phyloP scores from a whole-genome alignment of 768 basidiomycete species.

The Naematelia encephala region DNA sequence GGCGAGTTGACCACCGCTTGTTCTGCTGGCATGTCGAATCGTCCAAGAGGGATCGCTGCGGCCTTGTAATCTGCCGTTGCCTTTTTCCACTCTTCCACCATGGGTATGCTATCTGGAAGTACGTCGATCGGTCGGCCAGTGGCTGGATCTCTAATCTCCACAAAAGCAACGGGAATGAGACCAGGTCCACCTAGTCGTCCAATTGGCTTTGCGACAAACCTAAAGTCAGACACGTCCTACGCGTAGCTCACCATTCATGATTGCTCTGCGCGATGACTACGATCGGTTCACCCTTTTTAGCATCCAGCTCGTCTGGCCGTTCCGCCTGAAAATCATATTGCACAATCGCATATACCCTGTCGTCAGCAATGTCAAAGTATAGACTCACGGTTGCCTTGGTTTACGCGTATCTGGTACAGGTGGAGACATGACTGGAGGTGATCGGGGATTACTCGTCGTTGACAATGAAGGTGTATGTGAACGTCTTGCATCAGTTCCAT shows the following conservation, averaged over 20 bases:
- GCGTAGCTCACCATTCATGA: conserved; percentile 71
- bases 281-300: conserved; percentile 87
- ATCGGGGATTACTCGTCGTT: conserved; percentile 21
- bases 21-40: conserved; percentile 63
- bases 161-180: conserved; percentile 93
- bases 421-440: conserved; percentile 24
- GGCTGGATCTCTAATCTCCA: conserved; percentile 88
- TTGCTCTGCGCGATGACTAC: conserved; percentile 99
- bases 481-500: conserved; percentile 3
- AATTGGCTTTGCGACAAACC: conserved; percentile 96
- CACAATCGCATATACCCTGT: conserved; percentile 89
- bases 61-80: conserved; percentile 94
- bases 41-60: conserved; percentile 88
- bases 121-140: conserved; percentile 69
- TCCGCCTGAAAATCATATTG: conserved; percentile 95
- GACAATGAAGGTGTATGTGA: conserved; percentile 34
- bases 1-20: conserved; percentile 48
- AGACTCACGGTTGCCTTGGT: conserved; percentile 26
- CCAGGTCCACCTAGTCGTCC: conserved; percentile 91
- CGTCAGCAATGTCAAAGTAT: conserved; percentile 8
- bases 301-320: conserved; percentile 91
- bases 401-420: conserved; percentile 15
- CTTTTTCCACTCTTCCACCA: conserved; percentile 98
- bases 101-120: conserved; percentile 71
- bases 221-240: conserved; percentile 16